These are phyloP conservation scores for Podila minutissima DNA, from an alignment of 192 early-diverging fungal species.

Conservation along the genomic window DNA sequence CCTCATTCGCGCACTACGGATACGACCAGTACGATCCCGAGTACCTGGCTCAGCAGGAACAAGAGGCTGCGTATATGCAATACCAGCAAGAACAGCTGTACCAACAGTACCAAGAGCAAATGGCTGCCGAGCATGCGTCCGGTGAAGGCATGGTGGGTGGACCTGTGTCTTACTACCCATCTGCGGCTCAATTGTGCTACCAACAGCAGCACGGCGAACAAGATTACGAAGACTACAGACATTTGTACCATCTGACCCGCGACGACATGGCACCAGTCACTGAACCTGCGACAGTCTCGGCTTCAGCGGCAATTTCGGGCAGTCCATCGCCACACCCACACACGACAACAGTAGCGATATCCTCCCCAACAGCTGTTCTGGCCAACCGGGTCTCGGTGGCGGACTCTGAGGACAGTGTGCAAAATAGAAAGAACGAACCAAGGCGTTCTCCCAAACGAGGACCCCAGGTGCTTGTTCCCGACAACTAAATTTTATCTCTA, in stretches of 20 bases:
- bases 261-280: not conserved
- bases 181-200: constrained; percentile 1
- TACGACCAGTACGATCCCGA: constrained; percentile 1
- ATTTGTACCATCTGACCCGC: not conserved
- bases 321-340: not conserved
- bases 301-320: not conserved
- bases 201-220: constrained; percentile 7
- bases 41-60: not conserved
- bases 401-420: not conserved
- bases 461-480: not conserved
- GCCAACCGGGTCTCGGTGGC: not conserved
- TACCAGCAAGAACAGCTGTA: constrained; percentile 16
- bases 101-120: not conserved
- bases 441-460: not conserved
- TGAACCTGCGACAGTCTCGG: not conserved
- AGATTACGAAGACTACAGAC: not conserved
- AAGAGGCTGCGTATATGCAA: not conserved
- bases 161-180: not conserved
- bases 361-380: not conserved
- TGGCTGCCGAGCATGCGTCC: not conserved
- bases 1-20: constrained; percentile 4
- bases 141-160: not conserved
- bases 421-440: not conserved
- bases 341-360: not conserved
- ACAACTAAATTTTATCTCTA: not conserved